Conservation (phyloP, 371 early-diverging fungal genomes). For the Chytridium lagenaria region DNA sequence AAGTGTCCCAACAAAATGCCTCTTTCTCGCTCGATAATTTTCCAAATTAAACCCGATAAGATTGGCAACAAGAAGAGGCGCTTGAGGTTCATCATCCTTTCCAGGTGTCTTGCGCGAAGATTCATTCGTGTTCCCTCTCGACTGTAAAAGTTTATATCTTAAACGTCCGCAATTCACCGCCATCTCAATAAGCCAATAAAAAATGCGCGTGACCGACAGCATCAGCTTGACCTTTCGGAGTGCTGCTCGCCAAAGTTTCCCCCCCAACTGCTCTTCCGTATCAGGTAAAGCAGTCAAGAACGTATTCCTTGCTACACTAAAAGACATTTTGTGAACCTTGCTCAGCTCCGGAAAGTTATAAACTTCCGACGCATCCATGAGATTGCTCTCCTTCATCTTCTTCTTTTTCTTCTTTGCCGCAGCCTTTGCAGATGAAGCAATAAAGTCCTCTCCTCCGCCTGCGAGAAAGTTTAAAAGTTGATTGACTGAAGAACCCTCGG, state of each 20-base stretch:
- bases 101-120: not conserved
- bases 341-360: not conserved
- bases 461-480: slow-evolving; percentile 9
- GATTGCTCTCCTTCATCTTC: not conserved
- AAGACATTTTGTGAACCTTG: slow-evolving; percentile 1
- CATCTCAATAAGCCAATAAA: slow-evolving; percentile 6
- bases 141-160: not conserved
- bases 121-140: not conserved
- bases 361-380: not conserved
- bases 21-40: slow-evolving; percentile 6
- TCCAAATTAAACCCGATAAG: slow-evolving; percentile 28
- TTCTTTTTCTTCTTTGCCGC: slow-evolving; percentile 9
- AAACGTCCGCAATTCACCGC: not conserved
- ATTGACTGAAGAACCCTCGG: slow-evolving; percentile 10
- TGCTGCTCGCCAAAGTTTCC: not conserved
- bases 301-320: not conserved
- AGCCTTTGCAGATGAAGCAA: slow-evolving; percentile 7
- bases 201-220: not conserved
- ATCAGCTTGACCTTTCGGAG: not conserved
- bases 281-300: slow-evolving; percentile 13
- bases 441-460: slow-evolving; percentile 2
- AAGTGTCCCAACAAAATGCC: slow-evolving; percentile 13
- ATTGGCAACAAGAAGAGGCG: slow-evolving; percentile 19
- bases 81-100: not conserved
- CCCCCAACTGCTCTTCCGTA: not conserved